Evolutionary conservation across 106 monocot genomes (phyloP).

Genomic region (Xerophyta viscosa): DNA sequence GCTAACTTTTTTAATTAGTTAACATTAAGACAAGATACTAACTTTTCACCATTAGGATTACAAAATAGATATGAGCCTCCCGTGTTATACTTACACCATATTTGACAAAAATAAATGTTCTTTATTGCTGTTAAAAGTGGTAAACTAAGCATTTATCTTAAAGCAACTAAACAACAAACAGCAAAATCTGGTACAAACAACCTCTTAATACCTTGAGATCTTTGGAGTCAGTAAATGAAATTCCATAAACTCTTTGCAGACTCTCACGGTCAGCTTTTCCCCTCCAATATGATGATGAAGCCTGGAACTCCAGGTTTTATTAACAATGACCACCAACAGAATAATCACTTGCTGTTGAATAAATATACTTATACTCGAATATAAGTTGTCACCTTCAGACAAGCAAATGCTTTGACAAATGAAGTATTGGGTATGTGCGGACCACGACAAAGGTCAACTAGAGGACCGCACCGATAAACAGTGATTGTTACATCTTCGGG

Average conservation of each 20-base stretch:
- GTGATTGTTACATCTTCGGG: slow-evolving; percentile 97
- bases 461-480: slow-evolving; percentile 97
- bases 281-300: slow-evolving; percentile 99
- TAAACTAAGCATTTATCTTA: too few relatives aligned
- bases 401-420: slow-evolving; percentile 96
- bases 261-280: slow-evolving; percentile 93
- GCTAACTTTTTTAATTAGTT: too few relatives aligned
- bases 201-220: slow-evolving; percentile 77
- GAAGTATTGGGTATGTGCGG: slow-evolving; percentile 99
- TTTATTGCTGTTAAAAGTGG: too few relatives aligned
- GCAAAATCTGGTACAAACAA: too few relatives aligned
- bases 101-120: too few relatives aligned
- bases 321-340: background rate
- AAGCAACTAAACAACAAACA: too few relatives aligned
- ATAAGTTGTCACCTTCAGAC: slow-evolving; percentile 68
- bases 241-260: slow-evolving; percentile 97
- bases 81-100: too few relatives aligned
- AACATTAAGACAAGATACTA: too few relatives aligned
- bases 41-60: too few relatives aligned
- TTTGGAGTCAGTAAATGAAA: slow-evolving; percentile 90
- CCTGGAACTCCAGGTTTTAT: slow-evolving; percentile 20
- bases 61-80: too few relatives aligned
- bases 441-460: slow-evolving; percentile 97
- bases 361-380: background rate
- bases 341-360: background rate